A percentile compares a stretch with the other conserved stretches of the same genome.
Conservation (phyloP, 805 yeast genomes). For the Sugiyamaella mastotermitis region DNA sequence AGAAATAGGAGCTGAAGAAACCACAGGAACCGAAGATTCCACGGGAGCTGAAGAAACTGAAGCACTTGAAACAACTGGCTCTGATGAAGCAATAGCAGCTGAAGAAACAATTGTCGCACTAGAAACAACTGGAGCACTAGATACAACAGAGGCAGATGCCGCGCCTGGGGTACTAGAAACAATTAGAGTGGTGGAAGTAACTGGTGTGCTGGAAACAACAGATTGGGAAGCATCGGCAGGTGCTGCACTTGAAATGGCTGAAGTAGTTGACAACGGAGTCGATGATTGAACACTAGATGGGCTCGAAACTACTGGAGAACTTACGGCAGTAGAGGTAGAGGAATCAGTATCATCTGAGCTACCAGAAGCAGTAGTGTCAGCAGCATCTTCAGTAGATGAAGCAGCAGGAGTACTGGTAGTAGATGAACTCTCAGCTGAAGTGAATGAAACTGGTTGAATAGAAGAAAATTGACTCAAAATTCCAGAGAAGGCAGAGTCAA, state of each 20-base stretch:
- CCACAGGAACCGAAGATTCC: too few species aligned
- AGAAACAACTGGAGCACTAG: conserved; percentile 1
- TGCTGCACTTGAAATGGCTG: conserved; percentile 4
- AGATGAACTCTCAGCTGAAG: too few species aligned
- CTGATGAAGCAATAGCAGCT: not conserved
- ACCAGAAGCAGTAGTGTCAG: conserved; percentile 1
- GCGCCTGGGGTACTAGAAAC: not conserved
- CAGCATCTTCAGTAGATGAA: not conserved
- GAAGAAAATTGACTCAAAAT: conserved; percentile 16
- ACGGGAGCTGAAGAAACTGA: conserved; percentile 2
- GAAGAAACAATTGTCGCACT: not conserved
- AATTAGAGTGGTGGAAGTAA: conserved; percentile 1
- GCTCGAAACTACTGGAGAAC: not conserved
- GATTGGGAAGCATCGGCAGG: conserved; percentile 1
- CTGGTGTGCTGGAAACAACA: conserved; percentile 1
- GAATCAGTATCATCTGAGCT: conserved; percentile 1
- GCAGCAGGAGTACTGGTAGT: too few species aligned
- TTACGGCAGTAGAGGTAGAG: not conserved
- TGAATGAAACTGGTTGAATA: conserved; percentile 13
- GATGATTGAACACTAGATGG: not conserved
- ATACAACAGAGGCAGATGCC: conserved; percentile 3
- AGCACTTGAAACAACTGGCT: not conserved
- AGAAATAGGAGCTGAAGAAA: not conserved
- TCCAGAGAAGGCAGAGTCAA: conserved; percentile 19
- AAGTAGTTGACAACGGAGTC: conserved; percentile 5